A percentile compares a stretch with the other conserved stretches of the same genome.
Evolutionary conservation across 306 rosid genomes (phyloP).

Genomic region (Ziziphus jujuba): DNA sequence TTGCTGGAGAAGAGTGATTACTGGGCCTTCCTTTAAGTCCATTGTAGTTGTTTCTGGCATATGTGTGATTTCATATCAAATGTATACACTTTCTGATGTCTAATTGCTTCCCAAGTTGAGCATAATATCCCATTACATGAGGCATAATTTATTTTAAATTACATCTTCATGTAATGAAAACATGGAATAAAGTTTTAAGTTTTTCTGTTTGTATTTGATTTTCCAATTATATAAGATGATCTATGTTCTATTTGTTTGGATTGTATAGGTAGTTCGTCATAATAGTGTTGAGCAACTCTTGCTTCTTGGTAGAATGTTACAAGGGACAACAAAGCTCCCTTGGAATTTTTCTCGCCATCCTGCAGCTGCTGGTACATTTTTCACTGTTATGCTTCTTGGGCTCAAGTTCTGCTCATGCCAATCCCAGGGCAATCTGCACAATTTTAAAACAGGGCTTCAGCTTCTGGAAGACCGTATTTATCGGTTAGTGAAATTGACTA

Average conservation of each 20-base stretch:
- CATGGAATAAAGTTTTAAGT: not conserved
- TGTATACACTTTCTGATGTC: too few relatives aligned
- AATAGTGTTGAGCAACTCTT: constrained; percentile 96
- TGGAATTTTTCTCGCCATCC: constrained; percentile 94
- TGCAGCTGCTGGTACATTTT: constrained; percentile 94
- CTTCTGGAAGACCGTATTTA: constrained; percentile 89
- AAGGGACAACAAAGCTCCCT: constrained; percentile 87
- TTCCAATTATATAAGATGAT: not conserved
- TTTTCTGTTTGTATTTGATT: too few relatives aligned
- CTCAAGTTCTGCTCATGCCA: constrained; percentile 95
- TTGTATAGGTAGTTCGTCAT: constrained; percentile 81
- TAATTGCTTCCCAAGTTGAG: too few relatives aligned
- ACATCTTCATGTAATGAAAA: not conserved
- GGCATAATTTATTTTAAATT: not conserved
- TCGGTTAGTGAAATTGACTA: constrained; percentile 48
- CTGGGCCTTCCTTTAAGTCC: too few relatives aligned
- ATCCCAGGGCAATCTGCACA: constrained; percentile 82
- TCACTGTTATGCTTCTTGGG: constrained; percentile 95
- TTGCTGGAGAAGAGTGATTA: too few relatives aligned
- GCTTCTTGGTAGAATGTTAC: constrained; percentile 92
- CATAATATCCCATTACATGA: too few relatives aligned
- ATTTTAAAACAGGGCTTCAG: constrained; percentile 84
- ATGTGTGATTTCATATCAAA: too few relatives aligned
- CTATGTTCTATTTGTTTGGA: constrained; percentile 23
- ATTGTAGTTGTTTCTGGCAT: too few relatives aligned